phyloP scores from a whole-genome alignment of 75 land plant genomes.

The Picea sitchensis region DNA sequence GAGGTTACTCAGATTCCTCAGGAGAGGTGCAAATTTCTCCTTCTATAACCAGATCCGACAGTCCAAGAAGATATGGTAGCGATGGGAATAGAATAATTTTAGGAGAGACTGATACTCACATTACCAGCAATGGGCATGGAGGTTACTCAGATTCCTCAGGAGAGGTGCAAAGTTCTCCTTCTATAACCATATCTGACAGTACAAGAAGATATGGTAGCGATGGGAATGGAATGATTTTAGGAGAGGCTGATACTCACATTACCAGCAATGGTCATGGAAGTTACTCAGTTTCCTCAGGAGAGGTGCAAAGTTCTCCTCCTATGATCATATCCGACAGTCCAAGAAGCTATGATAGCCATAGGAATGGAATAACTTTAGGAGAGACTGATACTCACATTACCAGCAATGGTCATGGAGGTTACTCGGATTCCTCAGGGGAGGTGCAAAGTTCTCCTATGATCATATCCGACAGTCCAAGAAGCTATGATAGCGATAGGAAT shows the following conservation, averaged over 20 bases:
- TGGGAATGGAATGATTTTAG: conserved; percentile 38
- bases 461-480: conserved; percentile 36
- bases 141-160: too few relatives aligned
- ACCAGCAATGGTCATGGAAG: conserved; percentile 20
- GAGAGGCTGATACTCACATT: conserved; percentile 37
- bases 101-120: conserved; percentile 41
- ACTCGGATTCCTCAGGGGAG: too few relatives aligned
- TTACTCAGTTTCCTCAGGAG: too few relatives aligned
- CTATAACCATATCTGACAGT: conserved; percentile 36
- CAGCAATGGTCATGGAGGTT: conserved; percentile 9
- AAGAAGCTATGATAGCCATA: conserved; percentile 29
- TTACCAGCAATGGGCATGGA: conserved; percentile 23
- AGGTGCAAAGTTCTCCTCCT: conserved; percentile 6
- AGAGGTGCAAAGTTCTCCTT: neutral
- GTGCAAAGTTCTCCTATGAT: conserved; percentile 12
- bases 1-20: too few relatives aligned
- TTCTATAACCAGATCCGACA: conserved; percentile 30
- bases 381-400: conserved; percentile 45
- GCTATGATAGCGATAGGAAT: conserved; percentile 34
- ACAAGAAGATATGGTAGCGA: conserved; percentile 32
- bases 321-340: conserved; percentile 36
- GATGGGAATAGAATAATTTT: conserved; percentile 43
- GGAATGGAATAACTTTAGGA: conserved; percentile 37
- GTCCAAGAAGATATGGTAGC: conserved; percentile 28
- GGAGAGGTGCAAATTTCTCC: neutral